phyloP scores from a whole-genome alignment of 2,329 filamentous ascomycete species.

The Monilinia polystroma region DNA sequence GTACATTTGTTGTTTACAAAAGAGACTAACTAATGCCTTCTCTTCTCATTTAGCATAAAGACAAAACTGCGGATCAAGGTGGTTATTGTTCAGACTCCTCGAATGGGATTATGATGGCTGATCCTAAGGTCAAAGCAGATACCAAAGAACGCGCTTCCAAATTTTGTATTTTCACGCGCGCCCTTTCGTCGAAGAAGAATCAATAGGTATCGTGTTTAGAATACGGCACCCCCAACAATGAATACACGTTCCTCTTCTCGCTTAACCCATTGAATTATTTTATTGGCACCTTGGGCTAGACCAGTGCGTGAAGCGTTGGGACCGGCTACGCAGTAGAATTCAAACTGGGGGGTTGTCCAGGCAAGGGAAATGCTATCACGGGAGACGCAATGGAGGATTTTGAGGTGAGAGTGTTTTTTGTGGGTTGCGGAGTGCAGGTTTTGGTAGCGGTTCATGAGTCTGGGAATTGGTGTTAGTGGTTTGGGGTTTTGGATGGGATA shows the following conservation, averaged over 20 bases:
- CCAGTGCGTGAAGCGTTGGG: constrained; percentile 63
- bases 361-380: constrained; percentile 77
- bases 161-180: not conserved
- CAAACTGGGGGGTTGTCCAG: constrained; percentile 89
- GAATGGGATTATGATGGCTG: not conserved
- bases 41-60: constrained; percentile 12
- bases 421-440: constrained; percentile 83
- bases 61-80: not conserved
- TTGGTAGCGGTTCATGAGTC: constrained; percentile 80
- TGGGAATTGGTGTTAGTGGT: constrained; percentile 34
- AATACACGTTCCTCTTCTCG: constrained; percentile 92
- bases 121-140: not conserved
- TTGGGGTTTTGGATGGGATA: not conserved
- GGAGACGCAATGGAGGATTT: constrained; percentile 77
- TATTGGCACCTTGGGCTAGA: constrained; percentile 82
- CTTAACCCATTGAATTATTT: constrained; percentile 87
- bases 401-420: constrained; percentile 77
- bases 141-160: not conserved
- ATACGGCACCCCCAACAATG: constrained; percentile 95
- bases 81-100: not conserved
- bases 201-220: constrained; percentile 38
- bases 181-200: not conserved
- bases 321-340: constrained; percentile 92
- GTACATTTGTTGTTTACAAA: not conserved
- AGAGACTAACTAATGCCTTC: not conserved